phyloP scores from a whole-genome alignment of 148 eudicot species.

The Mesembryanthemum crystallinum region DNA sequence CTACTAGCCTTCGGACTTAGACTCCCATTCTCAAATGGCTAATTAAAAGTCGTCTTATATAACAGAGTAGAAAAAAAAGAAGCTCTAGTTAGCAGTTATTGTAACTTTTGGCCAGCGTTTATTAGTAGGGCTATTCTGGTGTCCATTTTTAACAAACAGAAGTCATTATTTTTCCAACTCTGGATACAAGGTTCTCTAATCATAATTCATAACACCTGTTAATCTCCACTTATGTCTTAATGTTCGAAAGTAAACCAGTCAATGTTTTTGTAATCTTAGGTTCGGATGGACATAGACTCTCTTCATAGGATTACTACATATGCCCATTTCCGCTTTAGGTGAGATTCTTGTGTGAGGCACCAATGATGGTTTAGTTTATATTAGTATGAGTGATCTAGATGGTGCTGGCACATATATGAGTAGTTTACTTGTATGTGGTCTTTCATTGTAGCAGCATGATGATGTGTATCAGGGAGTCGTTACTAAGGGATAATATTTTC shows the following conservation, averaged over 20 bases:
- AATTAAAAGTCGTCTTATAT: too few relatives aligned
- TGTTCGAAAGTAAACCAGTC: background rate
- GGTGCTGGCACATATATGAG: background rate
- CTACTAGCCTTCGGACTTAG: background rate
- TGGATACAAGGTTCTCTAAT: background rate
- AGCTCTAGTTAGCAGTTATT: too few relatives aligned
- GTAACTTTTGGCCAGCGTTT: too few relatives aligned
- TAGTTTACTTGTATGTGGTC: background rate
- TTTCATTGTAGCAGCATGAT: background rate
- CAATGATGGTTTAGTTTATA: background rate
- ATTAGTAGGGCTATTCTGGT: background rate
- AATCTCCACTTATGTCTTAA: background rate
- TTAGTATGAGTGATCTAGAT: background rate
- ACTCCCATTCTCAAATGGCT: background rate
- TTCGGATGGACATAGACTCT: background rate
- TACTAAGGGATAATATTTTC: background rate
- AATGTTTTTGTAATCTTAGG: background rate
- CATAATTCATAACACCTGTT: background rate
- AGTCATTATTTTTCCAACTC: background rate
- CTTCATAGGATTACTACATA: background rate
- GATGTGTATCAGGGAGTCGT: background rate
- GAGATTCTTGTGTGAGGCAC: background rate
- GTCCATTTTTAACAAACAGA: background rate
- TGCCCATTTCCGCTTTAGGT: background rate
- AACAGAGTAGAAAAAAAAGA: too few relatives aligned